These are phyloP conservation scores for Sporothrix protearum DNA, from an alignment of 2,329 filamentous ascomycete species.

Conservation along the genomic window DNA sequence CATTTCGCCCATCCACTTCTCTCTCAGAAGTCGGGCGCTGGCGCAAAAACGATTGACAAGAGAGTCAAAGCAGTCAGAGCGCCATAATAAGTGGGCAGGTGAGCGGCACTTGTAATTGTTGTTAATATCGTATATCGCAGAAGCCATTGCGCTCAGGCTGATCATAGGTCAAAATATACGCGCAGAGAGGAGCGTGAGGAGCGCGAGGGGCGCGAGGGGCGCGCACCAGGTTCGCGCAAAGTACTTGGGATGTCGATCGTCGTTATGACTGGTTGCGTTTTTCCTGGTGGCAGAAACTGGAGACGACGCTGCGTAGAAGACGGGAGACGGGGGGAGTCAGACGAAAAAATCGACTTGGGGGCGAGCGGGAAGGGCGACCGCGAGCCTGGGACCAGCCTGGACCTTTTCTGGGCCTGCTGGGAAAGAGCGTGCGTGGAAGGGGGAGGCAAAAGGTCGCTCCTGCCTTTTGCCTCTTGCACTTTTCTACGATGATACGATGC, in stretches of 20 bases:
- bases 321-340: neutral
- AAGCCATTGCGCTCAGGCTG: neutral
- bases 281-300: conserved; percentile 1
- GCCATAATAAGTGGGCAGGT: neutral
- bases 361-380: neutral
- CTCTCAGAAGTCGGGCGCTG: neutral
- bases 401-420: neutral
- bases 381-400: neutral
- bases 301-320: neutral
- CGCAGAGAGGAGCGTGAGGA: neutral
- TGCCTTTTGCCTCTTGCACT: neutral
- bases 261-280: neutral
- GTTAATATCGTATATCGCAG: neutral
- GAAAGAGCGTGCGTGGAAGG: neutral
- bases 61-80: neutral
- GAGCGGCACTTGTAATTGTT: neutral
- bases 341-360: neutral
- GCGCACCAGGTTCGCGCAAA: neutral
- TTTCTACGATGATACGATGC: neutral
- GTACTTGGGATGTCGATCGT: conserved; percentile 2
- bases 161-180: conserved; percentile 2
- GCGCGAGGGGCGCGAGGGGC: neutral
- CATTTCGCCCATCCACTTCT: neutral
- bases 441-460: neutral
- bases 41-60: neutral